Base-by-base conservation (phyloP, 345 rosid genomes). In the Populus tremula region DNA sequence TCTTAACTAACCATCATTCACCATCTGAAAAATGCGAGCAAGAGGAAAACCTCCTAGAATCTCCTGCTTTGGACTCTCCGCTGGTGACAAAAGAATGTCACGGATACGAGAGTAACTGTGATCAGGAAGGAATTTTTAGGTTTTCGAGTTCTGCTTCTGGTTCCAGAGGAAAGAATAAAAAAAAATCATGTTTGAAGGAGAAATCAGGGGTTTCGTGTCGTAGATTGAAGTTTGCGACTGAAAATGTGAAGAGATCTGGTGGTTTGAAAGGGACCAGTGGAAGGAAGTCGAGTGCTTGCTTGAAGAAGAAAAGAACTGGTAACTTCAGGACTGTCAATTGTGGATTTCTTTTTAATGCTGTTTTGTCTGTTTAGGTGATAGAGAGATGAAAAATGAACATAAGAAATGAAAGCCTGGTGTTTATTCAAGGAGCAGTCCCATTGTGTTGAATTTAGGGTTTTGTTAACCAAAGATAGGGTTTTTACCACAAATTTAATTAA, bases 131-230 rank as follows among this genome's bases (percentile, higher is more conserved):
- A 72, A 83, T 92, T 71, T 94, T 94, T 86, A 84, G 92, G 87
- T 90, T 94, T 83, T 89, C 91, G 67, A 92, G 97, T 59, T 73
- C 90, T 38, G 90, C 80, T 68, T 50, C 87, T 53, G 91, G 84
- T 70, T 89, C 90, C 14, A 65, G 79, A 17, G 70, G 65, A 14
- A 89, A 81, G 83, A 79, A 71, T 27, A 53, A 17, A 12, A 49
- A 64, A 75, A 36, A 27, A 4, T 14, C 54, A 13, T 16, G 8
- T 29, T 65, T 59, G 61, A 80, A 86, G 78, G 80, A 79, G 78
- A 84, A 86, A 66, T 35, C 68, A 7, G 81, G 76, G 72, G 67
- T 80, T 25, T 73, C 43, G 29, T 54, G 84, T 50, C 84, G 79
- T 71, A 74, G 82, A 63, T 69, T 67, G 83, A 79, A 81, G 74